These are phyloP conservation scores for Aeschynomene evenia DNA, from an alignment of 306 rosid species.

Conservation along the genomic window DNA sequence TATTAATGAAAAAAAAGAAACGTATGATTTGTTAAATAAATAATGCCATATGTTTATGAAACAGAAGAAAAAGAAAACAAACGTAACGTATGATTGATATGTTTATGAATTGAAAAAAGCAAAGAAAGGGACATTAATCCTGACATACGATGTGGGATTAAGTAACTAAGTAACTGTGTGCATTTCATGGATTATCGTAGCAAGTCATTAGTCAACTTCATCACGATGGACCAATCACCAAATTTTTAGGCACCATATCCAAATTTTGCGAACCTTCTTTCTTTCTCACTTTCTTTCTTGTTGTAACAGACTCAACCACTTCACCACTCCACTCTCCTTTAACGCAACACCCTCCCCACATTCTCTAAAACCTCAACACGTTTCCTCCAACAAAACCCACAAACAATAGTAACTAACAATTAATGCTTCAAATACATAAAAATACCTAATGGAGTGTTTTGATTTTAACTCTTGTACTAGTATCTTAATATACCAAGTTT, in stretches of 20 bases:
- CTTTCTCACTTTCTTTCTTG: too few species aligned
- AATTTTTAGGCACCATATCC: slow-evolving; percentile 9
- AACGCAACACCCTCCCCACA: slow-evolving; percentile 9
- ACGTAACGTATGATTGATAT: not conserved
- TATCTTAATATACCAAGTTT: too few species aligned
- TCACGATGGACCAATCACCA: slow-evolving; percentile 28
- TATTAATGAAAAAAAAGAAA: too few species aligned
- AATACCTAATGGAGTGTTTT: too few species aligned
- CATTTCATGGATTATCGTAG: not conserved
- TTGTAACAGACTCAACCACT: slow-evolving; percentile 42
- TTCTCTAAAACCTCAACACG: too few species aligned
- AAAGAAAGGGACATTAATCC: not conserved
- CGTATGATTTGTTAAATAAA: too few species aligned
- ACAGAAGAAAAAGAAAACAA: too few species aligned
- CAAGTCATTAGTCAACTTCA: slow-evolving; percentile 10
- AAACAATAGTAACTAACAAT: too few species aligned
- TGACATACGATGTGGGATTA: not conserved
- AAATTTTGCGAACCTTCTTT: not conserved
- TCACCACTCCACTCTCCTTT: slow-evolving; percentile 24
- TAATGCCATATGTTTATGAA: too few species aligned
- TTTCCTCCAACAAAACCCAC: too few species aligned
- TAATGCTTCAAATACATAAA: too few species aligned
- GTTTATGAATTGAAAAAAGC: not conserved
- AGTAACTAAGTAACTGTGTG: slow-evolving; percentile 16
- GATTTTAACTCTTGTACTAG: too few species aligned